Evolutionary conservation across 805 yeast genomes (phyloP).

Genomic region (Barnettozyma vustinii): DNA sequence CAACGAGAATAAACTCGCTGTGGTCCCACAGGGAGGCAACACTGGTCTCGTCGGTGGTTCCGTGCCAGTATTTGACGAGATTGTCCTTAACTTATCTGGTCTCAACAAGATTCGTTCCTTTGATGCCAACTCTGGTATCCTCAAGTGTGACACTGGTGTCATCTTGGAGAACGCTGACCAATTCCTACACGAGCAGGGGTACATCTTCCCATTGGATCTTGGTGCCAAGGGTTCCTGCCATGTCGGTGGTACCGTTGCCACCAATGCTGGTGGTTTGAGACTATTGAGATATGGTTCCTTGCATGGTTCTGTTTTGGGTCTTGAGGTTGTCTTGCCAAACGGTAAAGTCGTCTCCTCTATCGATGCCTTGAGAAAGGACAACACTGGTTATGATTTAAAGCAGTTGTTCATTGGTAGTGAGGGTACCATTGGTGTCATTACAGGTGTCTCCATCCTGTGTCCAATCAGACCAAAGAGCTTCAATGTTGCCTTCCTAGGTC

Average conservation of each 20-base stretch:
- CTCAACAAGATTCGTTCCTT: slow-evolving; percentile 78
- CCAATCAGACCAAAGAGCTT: slow-evolving; percentile 83
- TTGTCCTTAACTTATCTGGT: slow-evolving; percentile 62
- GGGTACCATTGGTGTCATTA: slow-evolving; percentile 86
- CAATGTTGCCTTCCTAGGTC: slow-evolving; percentile 85
- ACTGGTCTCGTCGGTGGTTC: slow-evolving; percentile 96
- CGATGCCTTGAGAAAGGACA: slow-evolving; percentile 86
- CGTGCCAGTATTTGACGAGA: slow-evolving; percentile 87
- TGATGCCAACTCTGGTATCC: slow-evolving; percentile 76
- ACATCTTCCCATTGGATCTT: slow-evolving; percentile 86
- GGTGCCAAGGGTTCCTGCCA: slow-evolving; percentile 98
- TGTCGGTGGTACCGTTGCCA: slow-evolving; percentile 91
- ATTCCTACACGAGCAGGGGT: slow-evolving; percentile 71
- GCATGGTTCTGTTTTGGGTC: slow-evolving; percentile 87
- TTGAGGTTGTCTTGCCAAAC: slow-evolving; percentile 89
- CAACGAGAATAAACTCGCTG: slow-evolving; percentile 69
- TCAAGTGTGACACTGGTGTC: slow-evolving; percentile 88
- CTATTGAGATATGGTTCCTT: slow-evolving; percentile 83
- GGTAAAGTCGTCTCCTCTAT: slow-evolving; percentile 78
- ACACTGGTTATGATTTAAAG: slow-evolving; percentile 90
- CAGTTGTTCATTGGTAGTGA: slow-evolving; percentile 92
- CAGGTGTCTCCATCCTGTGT: slow-evolving; percentile 85
- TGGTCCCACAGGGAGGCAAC: slow-evolving; percentile 97
- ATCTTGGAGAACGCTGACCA: slow-evolving; percentile 82
- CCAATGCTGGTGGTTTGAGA: slow-evolving; percentile 94